These are phyloP conservation scores for Glebionis coronaria DNA, from an alignment of 129 eudicot genomes.

Conservation along the genomic window DNA sequence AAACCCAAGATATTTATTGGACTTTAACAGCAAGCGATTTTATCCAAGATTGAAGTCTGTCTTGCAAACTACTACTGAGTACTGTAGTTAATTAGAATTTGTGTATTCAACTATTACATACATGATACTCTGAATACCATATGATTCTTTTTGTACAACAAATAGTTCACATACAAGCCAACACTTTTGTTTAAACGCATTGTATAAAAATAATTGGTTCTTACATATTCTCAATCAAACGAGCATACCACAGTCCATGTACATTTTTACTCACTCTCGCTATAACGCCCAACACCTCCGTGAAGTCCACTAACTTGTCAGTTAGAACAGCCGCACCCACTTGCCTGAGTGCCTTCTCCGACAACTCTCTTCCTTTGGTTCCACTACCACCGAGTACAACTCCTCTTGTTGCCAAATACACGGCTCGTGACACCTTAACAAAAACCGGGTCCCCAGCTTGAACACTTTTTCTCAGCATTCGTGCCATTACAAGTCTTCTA, in stretches of 20 bases:
- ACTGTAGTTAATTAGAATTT: too few species aligned
- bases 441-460: conserved; percentile 67
- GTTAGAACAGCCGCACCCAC: conserved; percentile 54
- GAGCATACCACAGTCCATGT: conserved; percentile 74
- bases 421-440: conserved; percentile 52
- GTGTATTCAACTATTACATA: too few species aligned
- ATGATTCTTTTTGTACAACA: too few species aligned
- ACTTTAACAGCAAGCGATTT: too few species aligned
- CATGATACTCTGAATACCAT: too few species aligned
- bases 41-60: too few species aligned
- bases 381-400: conserved; percentile 64
- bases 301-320: conserved; percentile 43
- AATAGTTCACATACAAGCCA: too few species aligned
- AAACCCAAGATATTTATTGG: too few species aligned
- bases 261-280: conserved; percentile 60
- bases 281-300: conserved; percentile 47
- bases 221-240: conserved; percentile 34
- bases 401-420: conserved; percentile 66
- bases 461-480: conserved; percentile 66
- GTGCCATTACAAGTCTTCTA: conserved; percentile 44
- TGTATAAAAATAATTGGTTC: not conserved
- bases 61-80: too few species aligned
- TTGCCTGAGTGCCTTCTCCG: conserved; percentile 54
- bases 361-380: conserved; percentile 41
- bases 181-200: too few species aligned